Percentiles rank a stretch among this genome's conserved stretches.
Evolutionary conservation across 768 basidiomycete species (phyloP).

Genomic region (Cyclocybe cylindracea): DNA sequence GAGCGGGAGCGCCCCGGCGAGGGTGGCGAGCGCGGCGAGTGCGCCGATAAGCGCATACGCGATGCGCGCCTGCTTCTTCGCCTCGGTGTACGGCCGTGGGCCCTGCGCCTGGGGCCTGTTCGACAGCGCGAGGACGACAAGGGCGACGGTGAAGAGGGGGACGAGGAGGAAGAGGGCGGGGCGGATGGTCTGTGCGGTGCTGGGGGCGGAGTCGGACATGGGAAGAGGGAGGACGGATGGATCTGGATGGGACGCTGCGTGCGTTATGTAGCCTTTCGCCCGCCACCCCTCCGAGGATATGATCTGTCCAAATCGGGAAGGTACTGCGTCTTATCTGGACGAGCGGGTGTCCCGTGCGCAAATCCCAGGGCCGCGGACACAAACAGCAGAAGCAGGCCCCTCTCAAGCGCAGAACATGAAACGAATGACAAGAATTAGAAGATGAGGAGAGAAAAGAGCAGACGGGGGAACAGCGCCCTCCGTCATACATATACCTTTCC

Average conservation of each 20-base stretch:
- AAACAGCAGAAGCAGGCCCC: background rate
- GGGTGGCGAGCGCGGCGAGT: conserved; percentile 19
- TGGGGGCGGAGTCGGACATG: conserved; percentile 7
- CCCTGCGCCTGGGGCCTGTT: conserved; percentile 1
- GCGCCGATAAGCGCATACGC: conserved; percentile 15
- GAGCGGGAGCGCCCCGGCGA: conserved; percentile 16
- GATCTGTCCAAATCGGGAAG: conserved; percentile 18
- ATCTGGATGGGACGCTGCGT: background rate
- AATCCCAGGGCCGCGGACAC: background rate
- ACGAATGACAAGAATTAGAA: background rate
- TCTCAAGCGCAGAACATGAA: background rate
- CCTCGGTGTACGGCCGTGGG: background rate
- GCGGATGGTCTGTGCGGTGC: conserved; percentile 7
- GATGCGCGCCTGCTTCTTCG: conserved; percentile 4
- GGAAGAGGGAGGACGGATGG: conserved; percentile 4
- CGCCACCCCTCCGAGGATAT: conserved; percentile 6
- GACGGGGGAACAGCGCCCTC: conserved; percentile 1
- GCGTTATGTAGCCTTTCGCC: background rate
- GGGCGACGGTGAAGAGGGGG: conserved; percentile 17
- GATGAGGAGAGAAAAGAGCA: background rate
- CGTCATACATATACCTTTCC: background rate
- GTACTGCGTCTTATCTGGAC: conserved; percentile 17
- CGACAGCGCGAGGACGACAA: conserved; percentile 16
- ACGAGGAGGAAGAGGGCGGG: conserved; percentile 17
- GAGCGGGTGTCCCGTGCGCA: background rate